A percentile compares a stretch with the other conserved stretches of the same genome.
phyloP scores from a whole-genome alignment of 1,284 basidiomycete species.

The Veloboletus limbatus region DNA sequence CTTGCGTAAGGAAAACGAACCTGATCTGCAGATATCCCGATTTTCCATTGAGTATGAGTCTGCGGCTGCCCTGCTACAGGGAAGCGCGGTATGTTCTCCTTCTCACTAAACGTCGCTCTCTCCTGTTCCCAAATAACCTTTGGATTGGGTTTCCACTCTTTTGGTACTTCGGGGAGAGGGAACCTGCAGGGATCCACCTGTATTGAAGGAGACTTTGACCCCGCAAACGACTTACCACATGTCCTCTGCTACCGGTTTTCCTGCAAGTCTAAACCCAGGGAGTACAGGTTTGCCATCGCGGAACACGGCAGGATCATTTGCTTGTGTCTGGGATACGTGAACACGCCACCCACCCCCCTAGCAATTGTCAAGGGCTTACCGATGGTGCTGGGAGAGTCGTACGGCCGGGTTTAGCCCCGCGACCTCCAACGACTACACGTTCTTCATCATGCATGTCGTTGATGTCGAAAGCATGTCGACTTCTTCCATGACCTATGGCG shows the following conservation, averaged over 20 bases:
- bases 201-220: slow-evolving; percentile 6
- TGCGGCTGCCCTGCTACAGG: slow-evolving; percentile 27
- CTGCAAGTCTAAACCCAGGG: slow-evolving; percentile 71
- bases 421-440: slow-evolving; percentile 37
- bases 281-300: slow-evolving; percentile 75
- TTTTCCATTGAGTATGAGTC: slow-evolving; percentile 50
- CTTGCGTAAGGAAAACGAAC: slow-evolving; percentile 38
- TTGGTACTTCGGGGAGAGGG: slow-evolving; percentile 73
- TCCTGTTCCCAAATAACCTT: slow-evolving; percentile 68
- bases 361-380: slow-evolving; percentile 14
- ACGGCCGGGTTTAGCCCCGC: slow-evolving; percentile 7
- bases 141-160: slow-evolving; percentile 85
- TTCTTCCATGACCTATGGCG: slow-evolving; percentile 37
- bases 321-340: slow-evolving; percentile 39
- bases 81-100: slow-evolving; percentile 31
- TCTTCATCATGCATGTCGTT: slow-evolving; percentile 65
- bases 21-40: slow-evolving; percentile 64
- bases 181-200: slow-evolving; percentile 54
- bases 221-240: slow-evolving; percentile 53
- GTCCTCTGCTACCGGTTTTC: slow-evolving; percentile 68
- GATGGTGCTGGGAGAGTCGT: slow-evolving; percentile 3
- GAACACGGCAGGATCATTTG: slow-evolving; percentile 44
- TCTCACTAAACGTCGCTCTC: slow-evolving; percentile 49
- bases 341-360: background rate
- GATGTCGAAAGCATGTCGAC: slow-evolving; percentile 68